phyloP scores from a whole-genome alignment of 805 yeast genomes.

The Maudiozyma bulderi region DNA sequence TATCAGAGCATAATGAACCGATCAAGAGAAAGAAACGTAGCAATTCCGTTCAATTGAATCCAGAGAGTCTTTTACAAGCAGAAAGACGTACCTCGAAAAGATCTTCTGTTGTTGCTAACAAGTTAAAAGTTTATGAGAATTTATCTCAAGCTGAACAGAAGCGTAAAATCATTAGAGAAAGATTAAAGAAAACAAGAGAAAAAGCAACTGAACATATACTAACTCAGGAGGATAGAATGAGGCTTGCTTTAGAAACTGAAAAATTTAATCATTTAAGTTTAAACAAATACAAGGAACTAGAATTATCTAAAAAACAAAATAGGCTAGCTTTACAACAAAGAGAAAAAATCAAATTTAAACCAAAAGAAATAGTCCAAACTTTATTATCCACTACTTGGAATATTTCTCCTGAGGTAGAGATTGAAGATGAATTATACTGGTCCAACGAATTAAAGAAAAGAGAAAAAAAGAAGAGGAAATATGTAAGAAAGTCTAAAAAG shows the following conservation, averaged over 20 bases:
- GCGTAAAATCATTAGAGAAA: slow-evolving; percentile 36
- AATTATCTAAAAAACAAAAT: slow-evolving; percentile 64
- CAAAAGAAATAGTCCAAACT: slow-evolving; percentile 30
- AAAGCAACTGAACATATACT: slow-evolving; percentile 31
- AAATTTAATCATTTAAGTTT: slow-evolving; percentile 62
- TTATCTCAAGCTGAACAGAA: slow-evolving; percentile 60
- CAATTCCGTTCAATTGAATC: slow-evolving; percentile 31
- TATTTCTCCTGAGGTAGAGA: slow-evolving; percentile 57
- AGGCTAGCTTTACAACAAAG: slow-evolving; percentile 66
- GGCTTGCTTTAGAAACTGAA: slow-evolving; percentile 86
- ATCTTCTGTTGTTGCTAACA: slow-evolving; percentile 65
- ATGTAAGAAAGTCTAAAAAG: slow-evolving; percentile 35
- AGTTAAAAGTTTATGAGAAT: slow-evolving; percentile 64
- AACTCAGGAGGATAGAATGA: slow-evolving; percentile 38
- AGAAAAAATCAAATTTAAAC: slow-evolving; percentile 49
- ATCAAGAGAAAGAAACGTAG: slow-evolving; percentile 9
- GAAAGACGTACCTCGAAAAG: slow-evolving; percentile 69
- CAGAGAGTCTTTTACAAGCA: slow-evolving; percentile 42
- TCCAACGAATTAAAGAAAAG: slow-evolving; percentile 32
- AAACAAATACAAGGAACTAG: slow-evolving; percentile 74
- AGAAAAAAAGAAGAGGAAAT: slow-evolving; percentile 35
- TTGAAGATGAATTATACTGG: slow-evolving; percentile 38
- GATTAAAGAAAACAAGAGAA: slow-evolving; percentile 37
- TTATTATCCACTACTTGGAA: slow-evolving; percentile 19
- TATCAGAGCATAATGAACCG: slow-evolving; percentile 17